These are phyloP conservation scores for Crepidotus sp. DNA, from an alignment of 1,284 basidiomycete genomes.

Conservation along the genomic window DNA sequence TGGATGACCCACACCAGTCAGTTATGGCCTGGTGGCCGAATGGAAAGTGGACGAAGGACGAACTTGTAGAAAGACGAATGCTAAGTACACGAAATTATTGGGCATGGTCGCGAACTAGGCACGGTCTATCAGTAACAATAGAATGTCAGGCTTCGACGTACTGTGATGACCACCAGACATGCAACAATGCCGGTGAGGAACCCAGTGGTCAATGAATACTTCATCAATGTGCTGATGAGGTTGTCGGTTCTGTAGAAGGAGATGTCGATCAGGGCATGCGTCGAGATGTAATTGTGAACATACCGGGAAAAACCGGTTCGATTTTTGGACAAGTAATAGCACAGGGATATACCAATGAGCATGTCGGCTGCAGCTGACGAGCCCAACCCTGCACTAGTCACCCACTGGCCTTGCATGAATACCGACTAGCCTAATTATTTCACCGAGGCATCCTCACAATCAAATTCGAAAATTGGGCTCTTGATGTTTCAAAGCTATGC, in stretches of 20 bases:
- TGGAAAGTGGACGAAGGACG: too few species aligned
- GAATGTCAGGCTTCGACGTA: conserved; percentile 12
- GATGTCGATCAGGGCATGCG: neutral
- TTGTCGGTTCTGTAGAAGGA: conserved; percentile 28
- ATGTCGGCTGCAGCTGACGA: conserved; percentile 35
- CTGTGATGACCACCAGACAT: conserved; percentile 30
- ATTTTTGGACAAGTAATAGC: conserved; percentile 32
- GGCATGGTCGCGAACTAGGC: conserved; percentile 34
- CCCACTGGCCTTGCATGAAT: conserved; percentile 27
- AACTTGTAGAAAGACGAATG: conserved; percentile 30
- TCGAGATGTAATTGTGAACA: neutral
- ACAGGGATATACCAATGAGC: conserved; percentile 32
- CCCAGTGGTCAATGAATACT: conserved; percentile 34
- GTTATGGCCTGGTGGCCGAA: too few species aligned
- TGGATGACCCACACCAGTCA: too few species aligned
- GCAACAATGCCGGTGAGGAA: conserved; percentile 27
- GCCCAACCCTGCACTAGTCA: conserved; percentile 33
- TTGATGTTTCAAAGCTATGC: conserved; percentile 22
- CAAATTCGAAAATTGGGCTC: conserved; percentile 25
- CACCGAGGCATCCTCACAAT: conserved; percentile 24
- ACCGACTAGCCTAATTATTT: neutral
- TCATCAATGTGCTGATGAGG: conserved; percentile 32
- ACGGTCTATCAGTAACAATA: neutral
- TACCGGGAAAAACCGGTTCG: conserved; percentile 26
- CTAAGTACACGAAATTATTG: conserved; percentile 32